Evolutionary conservation across 1,139 yeast genomes (phyloP), one percentile per base, ranked within the genome.

Genomic region (Kodamaea suecica): DNA sequence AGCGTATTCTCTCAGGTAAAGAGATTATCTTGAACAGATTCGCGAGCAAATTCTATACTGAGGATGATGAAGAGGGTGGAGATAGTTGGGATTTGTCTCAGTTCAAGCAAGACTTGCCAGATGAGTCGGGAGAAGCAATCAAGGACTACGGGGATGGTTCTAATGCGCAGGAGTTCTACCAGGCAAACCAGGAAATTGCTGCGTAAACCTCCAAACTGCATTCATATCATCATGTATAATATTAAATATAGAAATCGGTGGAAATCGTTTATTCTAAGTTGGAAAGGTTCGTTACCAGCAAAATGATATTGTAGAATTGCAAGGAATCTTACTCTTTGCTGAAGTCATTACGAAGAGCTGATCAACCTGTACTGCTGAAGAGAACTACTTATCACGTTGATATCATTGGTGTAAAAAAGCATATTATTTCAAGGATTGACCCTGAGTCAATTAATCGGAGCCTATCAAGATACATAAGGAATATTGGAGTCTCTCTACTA

Each of bases 11-110:
- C 44, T 78, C 87, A 16, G 98, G 98, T 49, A 80, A 80, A 59
- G 95, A 92, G 63, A 69, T 88, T 41, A 75, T 92, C 45, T 71
- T 80, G 58, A 79, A 83, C 61, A 80, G 82, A 62, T 85, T 76
- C 59, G 68, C 81, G 34, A 92, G 84, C 52, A 85, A 69, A 44
- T 68, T 57, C 49, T 69, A 66, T 47, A 53, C 70, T 20, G 85
- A 78, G 42, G 76, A 71, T 41, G 57, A 50, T 28, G 58, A 51
- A 26, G 68, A 66, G n/a, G 56, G 59, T 23, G 84, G 82, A 31
- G 79, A 79, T 16, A 84, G 78, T 42, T 80, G 82, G 73, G 94
- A 84, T 59, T 76, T 84, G 64, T 69, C 85, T 23, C 79, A 76
- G 51, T 80, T 80, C 61, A 73, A 70, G 52, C 59, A 64, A 44